Percentiles rank a stretch among this genome's conserved stretches.
Conservation (phyloP, 441 rosid genomes). For the Adansonia madagascariensis region DNA sequence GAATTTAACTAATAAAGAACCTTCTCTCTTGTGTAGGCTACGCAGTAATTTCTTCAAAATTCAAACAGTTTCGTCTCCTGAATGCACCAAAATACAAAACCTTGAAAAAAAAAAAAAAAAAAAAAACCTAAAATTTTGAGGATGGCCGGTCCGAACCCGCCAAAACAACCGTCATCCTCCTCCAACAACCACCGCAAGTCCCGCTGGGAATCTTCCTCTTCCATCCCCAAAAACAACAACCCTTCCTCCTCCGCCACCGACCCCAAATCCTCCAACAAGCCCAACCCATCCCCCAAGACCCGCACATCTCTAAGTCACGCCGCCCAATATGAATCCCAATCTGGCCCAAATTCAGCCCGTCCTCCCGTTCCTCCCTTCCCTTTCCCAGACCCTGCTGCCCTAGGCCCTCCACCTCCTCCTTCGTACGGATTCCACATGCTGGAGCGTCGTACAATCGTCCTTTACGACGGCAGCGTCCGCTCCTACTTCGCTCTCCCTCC, state of each 20-base stretch:
- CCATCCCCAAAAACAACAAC: conserved; percentile 37
- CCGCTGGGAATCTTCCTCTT: conserved; percentile 51
- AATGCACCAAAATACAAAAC: background rate
- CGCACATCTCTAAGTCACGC: conserved; percentile 40
- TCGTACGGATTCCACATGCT: conserved; percentile 94
- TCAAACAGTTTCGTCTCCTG: background rate
- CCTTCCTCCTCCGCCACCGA: conserved; percentile 37
- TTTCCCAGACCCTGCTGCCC: conserved; percentile 54
- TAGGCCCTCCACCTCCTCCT: conserved; percentile 74
- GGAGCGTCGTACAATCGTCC: conserved; percentile 81
- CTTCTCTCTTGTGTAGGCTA: background rate
- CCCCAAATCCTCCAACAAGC: conserved; percentile 40
- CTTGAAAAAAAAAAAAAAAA: background rate
- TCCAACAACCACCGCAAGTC: conserved; percentile 51
- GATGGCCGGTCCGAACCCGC: conserved; percentile 67
- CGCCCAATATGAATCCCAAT: conserved; percentile 38
- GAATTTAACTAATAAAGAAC: too few relatives aligned
- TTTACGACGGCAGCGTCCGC: conserved; percentile 89
- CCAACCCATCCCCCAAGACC: conserved; percentile 47
- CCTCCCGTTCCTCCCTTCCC: conserved; percentile 40
- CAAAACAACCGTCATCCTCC: conserved; percentile 43
- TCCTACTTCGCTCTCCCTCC: conserved; percentile 95
- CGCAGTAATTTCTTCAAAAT: background rate
- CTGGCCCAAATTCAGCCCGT: conserved; percentile 35
- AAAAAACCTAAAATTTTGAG: conserved; percentile 15